Conservation (phyloP, 352 stramenopile species). For the Globisporangium lucens region DNA sequence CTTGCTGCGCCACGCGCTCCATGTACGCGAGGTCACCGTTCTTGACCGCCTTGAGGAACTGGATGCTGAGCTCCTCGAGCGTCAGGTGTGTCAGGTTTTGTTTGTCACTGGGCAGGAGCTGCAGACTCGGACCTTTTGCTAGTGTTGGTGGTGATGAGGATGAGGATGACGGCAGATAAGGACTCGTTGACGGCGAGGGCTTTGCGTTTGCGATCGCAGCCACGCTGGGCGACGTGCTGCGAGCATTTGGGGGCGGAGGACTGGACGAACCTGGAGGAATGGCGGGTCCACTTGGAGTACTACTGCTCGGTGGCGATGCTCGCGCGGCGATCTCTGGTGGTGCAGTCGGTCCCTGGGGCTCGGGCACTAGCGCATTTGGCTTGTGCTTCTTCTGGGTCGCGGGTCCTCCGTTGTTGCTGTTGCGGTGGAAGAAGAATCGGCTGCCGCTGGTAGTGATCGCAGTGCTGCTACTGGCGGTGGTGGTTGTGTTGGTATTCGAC, state of each 20-base stretch:
- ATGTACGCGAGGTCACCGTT: slow-evolving; percentile 44
- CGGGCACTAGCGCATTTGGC: slow-evolving; percentile 35
- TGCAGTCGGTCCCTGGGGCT: slow-evolving; percentile 16
- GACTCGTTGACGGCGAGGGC: not conserved
- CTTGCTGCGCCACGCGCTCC: slow-evolving; percentile 16
- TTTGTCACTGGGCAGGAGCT: slow-evolving; percentile 11
- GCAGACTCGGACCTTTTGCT: slow-evolving; percentile 4
- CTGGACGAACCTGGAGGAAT: not conserved
- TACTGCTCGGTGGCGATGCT: not conserved
- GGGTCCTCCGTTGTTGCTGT: not conserved
- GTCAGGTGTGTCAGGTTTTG: slow-evolving; percentile 19
- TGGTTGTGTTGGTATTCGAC: not conserved
- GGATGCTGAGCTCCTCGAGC: slow-evolving; percentile 48
- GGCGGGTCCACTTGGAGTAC: not conserved
- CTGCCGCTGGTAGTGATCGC: not conserved
- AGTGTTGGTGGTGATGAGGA: not conserved
- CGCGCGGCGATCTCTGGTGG: not conserved
- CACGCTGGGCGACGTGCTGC: slow-evolving; percentile 8
- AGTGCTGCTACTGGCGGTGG: not conserved
- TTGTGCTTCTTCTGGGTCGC: slow-evolving; percentile 29
- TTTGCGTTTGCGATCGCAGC: slow-evolving; percentile 13
- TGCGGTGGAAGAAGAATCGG: slow-evolving; percentile 17
- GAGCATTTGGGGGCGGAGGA: not conserved
- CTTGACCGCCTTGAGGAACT: slow-evolving; percentile 70
- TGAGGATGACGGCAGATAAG: not conserved